Evolutionary conservation across 768 basidiomycete species (phyloP).

Genomic region (Lanmaoa pseudosensibilis): DNA sequence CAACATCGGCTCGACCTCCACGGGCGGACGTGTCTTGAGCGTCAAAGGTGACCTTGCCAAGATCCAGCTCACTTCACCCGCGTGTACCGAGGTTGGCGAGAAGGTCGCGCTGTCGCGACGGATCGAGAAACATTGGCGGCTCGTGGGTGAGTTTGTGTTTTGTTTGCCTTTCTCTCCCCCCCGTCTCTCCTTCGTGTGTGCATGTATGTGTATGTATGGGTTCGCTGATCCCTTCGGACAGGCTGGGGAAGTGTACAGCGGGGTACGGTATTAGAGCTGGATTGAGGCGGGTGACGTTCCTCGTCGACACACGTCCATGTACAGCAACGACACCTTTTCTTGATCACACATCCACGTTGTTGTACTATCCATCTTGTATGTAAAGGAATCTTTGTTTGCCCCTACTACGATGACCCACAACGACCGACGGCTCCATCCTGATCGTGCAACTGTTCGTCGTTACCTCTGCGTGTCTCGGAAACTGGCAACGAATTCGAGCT

Average conservation of each 20-base stretch:
- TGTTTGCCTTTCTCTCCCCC: not conserved
- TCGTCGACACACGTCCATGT: not conserved
- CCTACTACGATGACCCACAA: no score
- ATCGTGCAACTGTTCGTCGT: no score
- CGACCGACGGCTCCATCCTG: no score
- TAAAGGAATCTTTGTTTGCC: no score
- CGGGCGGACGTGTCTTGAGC: slow-evolving; percentile 90
- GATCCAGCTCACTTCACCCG: slow-evolving; percentile 90
- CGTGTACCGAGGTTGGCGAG: slow-evolving; percentile 95
- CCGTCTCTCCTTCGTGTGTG: not conserved
- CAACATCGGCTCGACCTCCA: slow-evolving; percentile 97
- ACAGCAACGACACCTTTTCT: not conserved
- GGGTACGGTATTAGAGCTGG: slow-evolving; percentile 79
- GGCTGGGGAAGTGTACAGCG: slow-evolving; percentile 82
- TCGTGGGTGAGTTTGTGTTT: slow-evolving; percentile 69
- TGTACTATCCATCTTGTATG: not conserved
- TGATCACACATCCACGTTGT: not conserved
- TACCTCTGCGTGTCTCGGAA: no score
- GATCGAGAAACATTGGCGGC: slow-evolving; percentile 98
- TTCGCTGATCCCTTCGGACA: slow-evolving; percentile 20
- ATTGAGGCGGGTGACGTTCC: slow-evolving; percentile 36
- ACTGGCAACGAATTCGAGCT: no score
- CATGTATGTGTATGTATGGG: not conserved
- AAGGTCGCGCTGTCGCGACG: slow-evolving; percentile 94
- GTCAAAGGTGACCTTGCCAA: slow-evolving; percentile 95